These are phyloP conservation scores for Apiotrichum sp. DNA, from an alignment of 1,284 basidiomycete genomes.

Conservation along the genomic window DNA sequence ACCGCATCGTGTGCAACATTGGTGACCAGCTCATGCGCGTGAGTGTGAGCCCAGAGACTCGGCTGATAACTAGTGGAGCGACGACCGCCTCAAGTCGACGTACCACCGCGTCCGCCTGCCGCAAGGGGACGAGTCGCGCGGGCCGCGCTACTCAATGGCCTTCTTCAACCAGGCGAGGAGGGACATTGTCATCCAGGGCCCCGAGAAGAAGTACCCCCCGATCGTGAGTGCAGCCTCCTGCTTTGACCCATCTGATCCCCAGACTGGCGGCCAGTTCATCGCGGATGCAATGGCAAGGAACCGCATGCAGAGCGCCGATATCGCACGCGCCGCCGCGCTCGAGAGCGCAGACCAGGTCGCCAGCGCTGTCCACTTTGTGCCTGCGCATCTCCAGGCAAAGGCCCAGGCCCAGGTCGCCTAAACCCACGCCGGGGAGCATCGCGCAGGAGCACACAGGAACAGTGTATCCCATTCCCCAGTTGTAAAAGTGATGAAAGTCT, in stretches of 20 bases:
- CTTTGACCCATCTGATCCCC: background rate
- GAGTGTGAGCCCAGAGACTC: too few species aligned
- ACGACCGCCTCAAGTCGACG: conserved; percentile 32
- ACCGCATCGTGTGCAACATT: conserved; percentile 36
- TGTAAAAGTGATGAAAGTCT: too few species aligned
- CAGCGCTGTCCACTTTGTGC: conserved; percentile 26
- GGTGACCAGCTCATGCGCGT: conserved; percentile 30
- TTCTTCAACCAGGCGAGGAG: conserved; percentile 35
- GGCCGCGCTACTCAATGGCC: conserved; percentile 29
- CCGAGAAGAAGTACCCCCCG: conserved; percentile 27
- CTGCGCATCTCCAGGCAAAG: conserved; percentile 15
- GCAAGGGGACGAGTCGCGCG: conserved; percentile 19
- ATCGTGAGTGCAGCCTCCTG: conserved; percentile 20
- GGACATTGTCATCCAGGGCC: conserved; percentile 28
- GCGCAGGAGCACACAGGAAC: too few species aligned
- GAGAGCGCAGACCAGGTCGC: conserved; percentile 18
- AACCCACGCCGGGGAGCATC: too few species aligned
- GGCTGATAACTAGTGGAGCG: conserved; percentile 17
- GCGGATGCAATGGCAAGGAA: conserved; percentile 27
- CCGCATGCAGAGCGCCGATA: conserved; percentile 30
- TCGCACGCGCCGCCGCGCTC: conserved; percentile 19
- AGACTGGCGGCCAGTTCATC: conserved; percentile 33
- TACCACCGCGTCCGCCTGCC: conserved; percentile 34
- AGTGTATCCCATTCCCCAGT: too few species aligned
- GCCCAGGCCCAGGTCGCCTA: background rate